These are phyloP conservation scores for Marasmius oreades DNA, from an alignment of 1,284 basidiomycete species.

Conservation along the genomic window DNA sequence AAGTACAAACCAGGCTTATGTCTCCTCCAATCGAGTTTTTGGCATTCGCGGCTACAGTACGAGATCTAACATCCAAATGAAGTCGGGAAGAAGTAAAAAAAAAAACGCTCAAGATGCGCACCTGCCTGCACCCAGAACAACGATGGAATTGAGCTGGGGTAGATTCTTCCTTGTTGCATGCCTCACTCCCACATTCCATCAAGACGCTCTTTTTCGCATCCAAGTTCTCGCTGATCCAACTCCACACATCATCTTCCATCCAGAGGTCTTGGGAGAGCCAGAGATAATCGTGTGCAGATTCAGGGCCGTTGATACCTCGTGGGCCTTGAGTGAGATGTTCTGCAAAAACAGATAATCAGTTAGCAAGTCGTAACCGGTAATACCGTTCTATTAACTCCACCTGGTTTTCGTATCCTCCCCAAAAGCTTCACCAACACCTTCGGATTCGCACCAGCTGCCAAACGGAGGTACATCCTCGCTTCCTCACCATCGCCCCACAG, in stretches of 20 bases:
- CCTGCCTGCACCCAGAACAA: conserved; percentile 17
- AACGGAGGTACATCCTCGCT: conserved; percentile 28
- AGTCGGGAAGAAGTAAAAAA: background rate
- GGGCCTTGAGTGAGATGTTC: background rate
- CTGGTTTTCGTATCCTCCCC: conserved; percentile 24
- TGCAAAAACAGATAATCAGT: background rate
- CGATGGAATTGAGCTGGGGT: conserved; percentile 17
- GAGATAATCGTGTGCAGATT: conserved; percentile 33
- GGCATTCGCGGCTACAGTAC: conserved; percentile 30
- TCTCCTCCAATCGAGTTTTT: conserved; percentile 31
- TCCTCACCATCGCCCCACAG: conserved; percentile 29
- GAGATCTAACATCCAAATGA: conserved; percentile 17
- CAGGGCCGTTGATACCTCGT: conserved; percentile 23
- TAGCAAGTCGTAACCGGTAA: background rate
- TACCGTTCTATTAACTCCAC: conserved; percentile 19
- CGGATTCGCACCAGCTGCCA: conserved; percentile 26
- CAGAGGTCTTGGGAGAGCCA: conserved; percentile 34
- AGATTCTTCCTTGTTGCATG: conserved; percentile 16
- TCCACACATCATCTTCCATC: conserved; percentile 30
- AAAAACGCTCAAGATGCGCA: background rate
- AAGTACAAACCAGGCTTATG: conserved; percentile 24
- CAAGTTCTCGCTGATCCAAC: conserved; percentile 27
- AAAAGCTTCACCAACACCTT: conserved; percentile 28
- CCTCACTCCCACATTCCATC: conserved; percentile 17
- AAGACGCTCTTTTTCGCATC: conserved; percentile 20